Conservation (phyloP, 345 rosid genomes). For the Clarkia xantiana region DNA sequence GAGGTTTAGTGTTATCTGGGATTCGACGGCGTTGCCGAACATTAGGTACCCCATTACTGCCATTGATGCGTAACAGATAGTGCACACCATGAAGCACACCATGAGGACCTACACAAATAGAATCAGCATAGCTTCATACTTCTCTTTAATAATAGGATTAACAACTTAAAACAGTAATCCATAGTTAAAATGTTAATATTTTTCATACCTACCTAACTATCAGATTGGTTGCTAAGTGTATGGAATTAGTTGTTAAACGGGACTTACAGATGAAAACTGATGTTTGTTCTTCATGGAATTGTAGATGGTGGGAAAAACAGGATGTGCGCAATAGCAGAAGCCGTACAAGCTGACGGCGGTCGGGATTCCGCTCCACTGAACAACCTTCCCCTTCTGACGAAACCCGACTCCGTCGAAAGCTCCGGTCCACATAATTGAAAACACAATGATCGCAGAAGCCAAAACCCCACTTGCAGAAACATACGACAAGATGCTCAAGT, state of each 20-base stretch:
- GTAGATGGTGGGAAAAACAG: slow-evolving; percentile 76
- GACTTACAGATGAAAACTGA: slow-evolving; percentile 69
- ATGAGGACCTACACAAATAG: slow-evolving; percentile 16
- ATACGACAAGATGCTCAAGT: slow-evolving; percentile 63
- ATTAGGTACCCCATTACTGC: slow-evolving; percentile 21
- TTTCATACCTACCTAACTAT: too few relatives aligned
- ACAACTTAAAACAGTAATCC: too few relatives aligned
- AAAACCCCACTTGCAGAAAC: slow-evolving; percentile 81
- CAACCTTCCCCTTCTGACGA: slow-evolving; percentile 22
- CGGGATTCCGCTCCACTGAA: slow-evolving; percentile 45
- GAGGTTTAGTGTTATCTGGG: slow-evolving; percentile 20
- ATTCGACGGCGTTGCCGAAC: slow-evolving; percentile 14
- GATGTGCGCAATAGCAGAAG: slow-evolving; percentile 92
- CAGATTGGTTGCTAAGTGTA: too few relatives aligned
- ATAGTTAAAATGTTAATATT: too few relatives aligned
- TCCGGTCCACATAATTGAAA: slow-evolving; percentile 56
- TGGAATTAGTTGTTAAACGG: background rate
- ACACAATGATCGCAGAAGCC: slow-evolving; percentile 59
- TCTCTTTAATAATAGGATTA: too few relatives aligned
- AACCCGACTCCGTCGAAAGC: slow-evolving; percentile 66
- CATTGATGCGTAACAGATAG: slow-evolving; percentile 13
- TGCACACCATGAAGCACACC: slow-evolving; percentile 13
- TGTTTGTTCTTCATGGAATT: slow-evolving; percentile 64
- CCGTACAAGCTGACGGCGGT: slow-evolving; percentile 73
- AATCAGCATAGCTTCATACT: too few relatives aligned